phyloP scores from a whole-genome alignment of 2,329 filamentous ascomycete species.

The Karstenula rhodostoma region DNA sequence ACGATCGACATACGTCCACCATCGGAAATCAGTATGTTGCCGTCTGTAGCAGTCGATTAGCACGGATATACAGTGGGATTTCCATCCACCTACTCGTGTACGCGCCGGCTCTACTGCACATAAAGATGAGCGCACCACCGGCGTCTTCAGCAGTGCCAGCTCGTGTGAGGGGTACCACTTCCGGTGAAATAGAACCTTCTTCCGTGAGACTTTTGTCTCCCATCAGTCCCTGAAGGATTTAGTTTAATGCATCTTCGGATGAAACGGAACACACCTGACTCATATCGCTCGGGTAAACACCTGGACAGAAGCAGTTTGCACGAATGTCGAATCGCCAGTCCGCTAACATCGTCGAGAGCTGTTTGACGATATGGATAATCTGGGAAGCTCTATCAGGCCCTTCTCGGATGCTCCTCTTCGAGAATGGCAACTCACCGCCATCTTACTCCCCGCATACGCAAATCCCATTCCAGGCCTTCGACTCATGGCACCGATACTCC shows the following conservation, averaged over 20 bases:
- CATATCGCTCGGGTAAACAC: conserved; percentile 25
- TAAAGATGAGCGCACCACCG: conserved; percentile 20
- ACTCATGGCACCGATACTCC: conserved; percentile 22
- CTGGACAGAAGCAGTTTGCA: conserved; percentile 21
- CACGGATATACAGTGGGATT: not conserved
- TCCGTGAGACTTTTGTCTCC: conserved; percentile 16
- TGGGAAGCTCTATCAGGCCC: not conserved
- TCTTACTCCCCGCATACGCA: conserved; percentile 22
- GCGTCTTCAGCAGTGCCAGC: conserved; percentile 21
- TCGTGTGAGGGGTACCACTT: conserved; percentile 19
- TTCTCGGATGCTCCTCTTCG: not conserved
- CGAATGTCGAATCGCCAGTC: conserved; percentile 19
- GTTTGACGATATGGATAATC: conserved; percentile 23
- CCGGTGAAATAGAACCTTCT: conserved; percentile 18
- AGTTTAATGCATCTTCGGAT: not conserved
- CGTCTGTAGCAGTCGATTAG: conserved; percentile 13
- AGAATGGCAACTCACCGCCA: conserved; percentile 8
- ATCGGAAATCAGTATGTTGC: conserved; percentile 23
- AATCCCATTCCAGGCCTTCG: conserved; percentile 22
- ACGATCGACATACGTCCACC: conserved; percentile 21
- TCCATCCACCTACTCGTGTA: conserved; percentile 17
- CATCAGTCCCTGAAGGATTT: conserved; percentile 18
- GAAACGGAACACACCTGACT: conserved; percentile 11
- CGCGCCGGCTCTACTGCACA: conserved; percentile 19
- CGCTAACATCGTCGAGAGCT: conserved; percentile 23